phyloP scores from a whole-genome alignment of 2,329 filamentous ascomycete genomes.

The Penicillium occitanis region DNA sequence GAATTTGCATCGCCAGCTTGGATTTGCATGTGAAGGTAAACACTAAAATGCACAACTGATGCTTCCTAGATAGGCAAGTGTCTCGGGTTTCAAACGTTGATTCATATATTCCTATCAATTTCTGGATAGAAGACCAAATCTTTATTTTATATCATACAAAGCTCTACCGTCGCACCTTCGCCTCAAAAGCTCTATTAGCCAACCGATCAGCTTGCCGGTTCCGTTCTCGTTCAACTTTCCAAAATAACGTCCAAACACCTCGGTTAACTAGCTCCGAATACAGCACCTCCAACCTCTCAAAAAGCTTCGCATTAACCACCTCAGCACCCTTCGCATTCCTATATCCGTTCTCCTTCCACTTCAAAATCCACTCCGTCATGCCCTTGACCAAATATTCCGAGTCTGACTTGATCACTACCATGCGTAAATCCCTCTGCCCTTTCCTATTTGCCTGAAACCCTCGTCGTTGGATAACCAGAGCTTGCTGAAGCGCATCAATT shows the following conservation, averaged over 20 bases:
- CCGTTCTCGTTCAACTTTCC: neutral
- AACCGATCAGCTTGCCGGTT: neutral
- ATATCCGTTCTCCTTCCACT: slow-evolving; percentile 35
- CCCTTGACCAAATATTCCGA: slow-evolving; percentile 38
- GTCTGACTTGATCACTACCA: slow-evolving; percentile 33
- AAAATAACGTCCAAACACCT: neutral
- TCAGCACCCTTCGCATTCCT: slow-evolving; percentile 26
- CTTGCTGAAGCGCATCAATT: neutral
- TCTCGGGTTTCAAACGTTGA: neutral
- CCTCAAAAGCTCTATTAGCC: neutral
- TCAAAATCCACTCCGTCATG: slow-evolving; percentile 32
- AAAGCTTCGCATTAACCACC: slow-evolving; percentile 23
- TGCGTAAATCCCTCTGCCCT: neutral
- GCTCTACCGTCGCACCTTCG: neutral
- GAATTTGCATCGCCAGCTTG: neutral
- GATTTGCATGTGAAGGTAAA: neutral
- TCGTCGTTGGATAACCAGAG: neutral
- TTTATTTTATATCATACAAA: neutral
- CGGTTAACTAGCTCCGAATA: neutral
- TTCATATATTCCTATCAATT: neutral
- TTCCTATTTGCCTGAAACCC: neutral
- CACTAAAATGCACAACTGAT: neutral
- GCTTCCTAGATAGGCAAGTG: neutral
- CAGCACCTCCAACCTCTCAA: neutral
- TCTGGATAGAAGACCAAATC: neutral